Percentiles rank a stretch among this genome's conserved stretches.
Conservation (phyloP, 192 early-diverging fungal species). For the Chytriomyces hyalinus region DNA sequence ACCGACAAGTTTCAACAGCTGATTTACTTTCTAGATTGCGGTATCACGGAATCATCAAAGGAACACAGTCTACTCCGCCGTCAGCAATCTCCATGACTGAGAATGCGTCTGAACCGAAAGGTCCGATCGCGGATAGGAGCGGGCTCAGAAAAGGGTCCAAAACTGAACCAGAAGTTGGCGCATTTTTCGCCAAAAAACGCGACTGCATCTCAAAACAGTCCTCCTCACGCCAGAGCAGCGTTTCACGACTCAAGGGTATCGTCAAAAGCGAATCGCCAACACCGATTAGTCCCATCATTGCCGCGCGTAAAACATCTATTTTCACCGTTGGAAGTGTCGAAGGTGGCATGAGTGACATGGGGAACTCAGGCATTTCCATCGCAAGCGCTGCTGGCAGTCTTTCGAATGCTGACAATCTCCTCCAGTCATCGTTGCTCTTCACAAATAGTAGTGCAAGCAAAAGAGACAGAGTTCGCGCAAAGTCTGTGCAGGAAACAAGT, state of each 20-base stretch:
- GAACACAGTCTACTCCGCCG: background rate
- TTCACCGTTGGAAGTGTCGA: constrained; percentile 28
- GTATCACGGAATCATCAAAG: background rate
- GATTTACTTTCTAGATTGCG: background rate
- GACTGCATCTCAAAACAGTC: background rate
- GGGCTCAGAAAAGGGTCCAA: background rate
- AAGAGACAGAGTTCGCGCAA: background rate
- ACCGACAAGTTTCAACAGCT: constrained; percentile 10
- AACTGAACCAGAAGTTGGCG: background rate
- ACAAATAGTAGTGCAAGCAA: background rate
- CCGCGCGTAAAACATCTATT: constrained; percentile 10
- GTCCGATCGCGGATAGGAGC: background rate
- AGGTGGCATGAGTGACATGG: background rate
- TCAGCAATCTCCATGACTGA: background rate
- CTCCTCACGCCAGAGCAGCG: background rate
- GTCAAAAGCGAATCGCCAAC: background rate
- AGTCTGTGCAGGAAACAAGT: background rate
- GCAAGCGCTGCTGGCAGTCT: background rate
- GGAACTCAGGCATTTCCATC: background rate
- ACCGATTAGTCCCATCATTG: background rate
- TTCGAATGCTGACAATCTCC: background rate
- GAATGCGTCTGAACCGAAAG: constrained; percentile 1
- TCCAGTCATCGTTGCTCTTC: too few relatives aligned
- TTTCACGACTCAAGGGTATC: background rate
- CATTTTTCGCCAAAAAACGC: background rate